Percentiles rank a stretch among this genome's conserved stretches.
Conservation (phyloP, 768 basidiomycete species). For the Russula dissimulans region DNA sequence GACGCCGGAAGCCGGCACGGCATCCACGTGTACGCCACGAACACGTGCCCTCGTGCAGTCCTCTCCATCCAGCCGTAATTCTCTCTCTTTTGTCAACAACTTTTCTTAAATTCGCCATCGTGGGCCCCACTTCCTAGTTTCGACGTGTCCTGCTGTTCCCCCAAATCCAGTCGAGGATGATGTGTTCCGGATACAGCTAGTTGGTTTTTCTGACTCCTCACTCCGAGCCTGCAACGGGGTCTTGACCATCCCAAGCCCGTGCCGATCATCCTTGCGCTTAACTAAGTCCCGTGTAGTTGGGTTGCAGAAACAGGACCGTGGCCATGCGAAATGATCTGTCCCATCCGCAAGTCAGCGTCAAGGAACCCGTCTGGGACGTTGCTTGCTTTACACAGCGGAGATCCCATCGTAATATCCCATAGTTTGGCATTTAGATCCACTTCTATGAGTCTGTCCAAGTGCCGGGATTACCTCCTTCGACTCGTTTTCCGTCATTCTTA, state of each 20-base stretch:
- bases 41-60: neutral
- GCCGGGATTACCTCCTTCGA: slow-evolving; percentile 3
- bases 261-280: slow-evolving; percentile 12
- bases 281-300: neutral
- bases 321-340: slow-evolving; percentile 10
- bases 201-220: neutral
- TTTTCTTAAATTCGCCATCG: neutral
- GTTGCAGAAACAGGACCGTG: slow-evolving; percentile 12
- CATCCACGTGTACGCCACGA: slow-evolving; percentile 9
- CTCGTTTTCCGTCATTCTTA: neutral
- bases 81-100: neutral
- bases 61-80: neutral
- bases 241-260: slow-evolving; percentile 11
- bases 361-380: slow-evolving; percentile 12
- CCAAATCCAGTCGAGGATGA: neutral
- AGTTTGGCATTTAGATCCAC: slow-evolving; percentile 8
- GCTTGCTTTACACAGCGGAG: slow-evolving; percentile 6
- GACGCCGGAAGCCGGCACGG: neutral
- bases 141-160: neutral
- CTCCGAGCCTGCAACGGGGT: slow-evolving; percentile 8
- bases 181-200: slow-evolving; percentile 5
- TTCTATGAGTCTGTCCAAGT: neutral
- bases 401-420: slow-evolving; percentile 16
- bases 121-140: neutral
- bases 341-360: neutral